Evolutionary conservation across 768 basidiomycete species (phyloP).

Genomic region (Asterophora parasitica): DNA sequence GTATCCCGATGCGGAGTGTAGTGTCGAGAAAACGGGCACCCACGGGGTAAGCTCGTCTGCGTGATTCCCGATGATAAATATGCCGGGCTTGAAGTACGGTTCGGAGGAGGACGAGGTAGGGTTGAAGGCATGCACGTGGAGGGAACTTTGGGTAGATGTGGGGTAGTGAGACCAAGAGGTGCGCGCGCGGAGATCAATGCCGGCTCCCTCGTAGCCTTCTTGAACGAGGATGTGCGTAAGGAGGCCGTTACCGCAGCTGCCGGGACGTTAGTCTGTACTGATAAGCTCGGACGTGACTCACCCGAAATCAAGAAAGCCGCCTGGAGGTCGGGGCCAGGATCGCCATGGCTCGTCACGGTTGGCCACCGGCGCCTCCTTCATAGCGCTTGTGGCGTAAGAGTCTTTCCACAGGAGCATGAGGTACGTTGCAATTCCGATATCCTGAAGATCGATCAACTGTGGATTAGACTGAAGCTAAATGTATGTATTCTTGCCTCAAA

Average conservation of each 20-base stretch:
- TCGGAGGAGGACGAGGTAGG: conserved; percentile 35
- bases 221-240: conserved; percentile 80
- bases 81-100: conserved; percentile 34
- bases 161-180: conserved; percentile 84
- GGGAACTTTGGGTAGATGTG: conserved; percentile 46
- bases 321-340: conserved; percentile 71
- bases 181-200: conserved; percentile 83
- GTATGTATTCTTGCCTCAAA: conserved; percentile 56
- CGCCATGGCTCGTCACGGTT: conserved; percentile 49
- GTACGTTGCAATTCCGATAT: conserved; percentile 93
- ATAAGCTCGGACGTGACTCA: conserved; percentile 27
- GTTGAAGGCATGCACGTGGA: conserved; percentile 70
- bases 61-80: conserved; percentile 91
- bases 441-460: conserved; percentile 39
- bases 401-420: conserved; percentile 89
- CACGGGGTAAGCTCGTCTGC: conserved; percentile 96
- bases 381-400: conserved; percentile 36
- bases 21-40: conserved; percentile 76
- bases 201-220: conserved; percentile 82
- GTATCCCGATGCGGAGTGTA: conserved; percentile 59
- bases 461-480: not conserved
- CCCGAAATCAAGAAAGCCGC: conserved; percentile 90
- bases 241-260: conserved; percentile 88
- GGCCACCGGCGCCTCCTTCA: not conserved
- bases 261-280: not conserved